Percentiles rank a stretch among this genome's conserved stretches.
Conservation (phyloP, 2,329 filamentous ascomycete genomes). For the Exophiala sideris region DNA sequence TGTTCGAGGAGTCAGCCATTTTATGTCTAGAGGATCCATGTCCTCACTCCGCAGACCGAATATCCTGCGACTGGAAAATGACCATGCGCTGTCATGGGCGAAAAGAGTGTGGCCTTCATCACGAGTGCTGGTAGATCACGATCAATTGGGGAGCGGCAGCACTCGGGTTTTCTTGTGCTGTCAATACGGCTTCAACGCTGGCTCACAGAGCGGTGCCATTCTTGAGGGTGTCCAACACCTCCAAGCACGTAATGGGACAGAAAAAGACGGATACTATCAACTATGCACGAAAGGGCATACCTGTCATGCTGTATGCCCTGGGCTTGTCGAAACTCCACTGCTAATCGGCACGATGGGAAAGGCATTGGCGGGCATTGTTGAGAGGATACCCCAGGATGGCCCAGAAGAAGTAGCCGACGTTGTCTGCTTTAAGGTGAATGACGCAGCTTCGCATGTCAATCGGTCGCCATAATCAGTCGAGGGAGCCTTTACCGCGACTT, state of each 20-base stretch:
- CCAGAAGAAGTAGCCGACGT: slow-evolving; percentile 57
- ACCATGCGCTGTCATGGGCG: too few relatives aligned
- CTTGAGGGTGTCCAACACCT: slow-evolving; percentile 35
- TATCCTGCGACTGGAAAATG: too few relatives aligned
- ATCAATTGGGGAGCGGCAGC: slow-evolving; percentile 11
- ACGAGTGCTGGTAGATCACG: slow-evolving; percentile 9
- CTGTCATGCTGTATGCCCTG: slow-evolving; percentile 52
- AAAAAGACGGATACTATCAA: slow-evolving; percentile 55
- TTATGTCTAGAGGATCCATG: too few relatives aligned
- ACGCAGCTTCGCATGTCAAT: slow-evolving; percentile 68
- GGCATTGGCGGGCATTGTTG: slow-evolving; percentile 40
- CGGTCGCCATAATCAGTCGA: slow-evolving; percentile 67
- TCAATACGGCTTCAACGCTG: slow-evolving; percentile 53
- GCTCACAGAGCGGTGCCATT: slow-evolving; percentile 47
- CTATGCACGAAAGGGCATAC: slow-evolving; percentile 42
- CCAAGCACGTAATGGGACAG: slow-evolving; percentile 57
- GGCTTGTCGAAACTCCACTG: slow-evolving; percentile 62
- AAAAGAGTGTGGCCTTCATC: slow-evolving; percentile 6
- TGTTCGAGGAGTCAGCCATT: too few relatives aligned
- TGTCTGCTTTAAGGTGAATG: slow-evolving; percentile 64
- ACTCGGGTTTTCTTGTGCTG: slow-evolving; percentile 31
- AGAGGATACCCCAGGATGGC: slow-evolving; percentile 49
- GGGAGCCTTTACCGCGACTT: slow-evolving; percentile 58
- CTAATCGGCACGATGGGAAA: slow-evolving; percentile 61
- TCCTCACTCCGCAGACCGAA: too few relatives aligned